phyloP scores from a whole-genome alignment of 1,284 basidiomycete genomes.

The Naganishia cerealis region DNA sequence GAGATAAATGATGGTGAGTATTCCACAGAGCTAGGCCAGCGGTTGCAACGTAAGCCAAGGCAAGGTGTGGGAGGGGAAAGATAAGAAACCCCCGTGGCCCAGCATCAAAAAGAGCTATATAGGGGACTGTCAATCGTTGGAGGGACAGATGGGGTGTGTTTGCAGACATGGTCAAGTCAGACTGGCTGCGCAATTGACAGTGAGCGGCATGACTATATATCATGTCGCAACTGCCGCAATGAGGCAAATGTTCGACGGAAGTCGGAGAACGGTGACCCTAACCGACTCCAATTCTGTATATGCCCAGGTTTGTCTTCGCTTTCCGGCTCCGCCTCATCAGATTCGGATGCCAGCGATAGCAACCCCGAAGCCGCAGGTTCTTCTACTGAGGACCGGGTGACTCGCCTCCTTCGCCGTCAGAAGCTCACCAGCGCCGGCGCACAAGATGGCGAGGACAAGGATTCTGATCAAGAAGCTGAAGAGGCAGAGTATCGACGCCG shows the following conservation, averaged over 20 bases:
- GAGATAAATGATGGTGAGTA: slow-evolving; percentile 73
- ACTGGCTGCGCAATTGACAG: too few species aligned
- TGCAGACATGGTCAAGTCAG: too few species aligned
- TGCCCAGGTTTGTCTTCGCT: slow-evolving; percentile 74
- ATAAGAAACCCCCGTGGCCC: too few species aligned
- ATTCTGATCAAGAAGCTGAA: slow-evolving; percentile 51
- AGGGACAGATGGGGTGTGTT: too few species aligned
- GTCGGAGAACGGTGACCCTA: not conserved
- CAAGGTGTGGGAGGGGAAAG: too few species aligned
- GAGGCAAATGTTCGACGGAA: not conserved
- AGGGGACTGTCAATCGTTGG: too few species aligned
- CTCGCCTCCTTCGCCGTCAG: slow-evolving; percentile 67
- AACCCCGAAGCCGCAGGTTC: slow-evolving; percentile 59
- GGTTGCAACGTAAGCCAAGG: too few species aligned
- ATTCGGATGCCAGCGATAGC: slow-evolving; percentile 60
- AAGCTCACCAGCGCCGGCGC: slow-evolving; percentile 41
- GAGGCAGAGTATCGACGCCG: slow-evolving; percentile 49
- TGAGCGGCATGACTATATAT: not conserved
- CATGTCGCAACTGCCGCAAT: not conserved
- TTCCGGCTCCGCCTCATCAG: slow-evolving; percentile 79
- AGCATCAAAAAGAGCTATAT: too few species aligned
- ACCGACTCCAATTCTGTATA: slow-evolving; percentile 1
- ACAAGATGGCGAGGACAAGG: slow-evolving; percentile 36
- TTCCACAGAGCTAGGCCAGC: too few species aligned
- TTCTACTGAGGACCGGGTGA: slow-evolving; percentile 48